These are phyloP conservation scores for Barnettozyma vustinii DNA, from an alignment of 805 yeast species.

Conservation along the genomic window DNA sequence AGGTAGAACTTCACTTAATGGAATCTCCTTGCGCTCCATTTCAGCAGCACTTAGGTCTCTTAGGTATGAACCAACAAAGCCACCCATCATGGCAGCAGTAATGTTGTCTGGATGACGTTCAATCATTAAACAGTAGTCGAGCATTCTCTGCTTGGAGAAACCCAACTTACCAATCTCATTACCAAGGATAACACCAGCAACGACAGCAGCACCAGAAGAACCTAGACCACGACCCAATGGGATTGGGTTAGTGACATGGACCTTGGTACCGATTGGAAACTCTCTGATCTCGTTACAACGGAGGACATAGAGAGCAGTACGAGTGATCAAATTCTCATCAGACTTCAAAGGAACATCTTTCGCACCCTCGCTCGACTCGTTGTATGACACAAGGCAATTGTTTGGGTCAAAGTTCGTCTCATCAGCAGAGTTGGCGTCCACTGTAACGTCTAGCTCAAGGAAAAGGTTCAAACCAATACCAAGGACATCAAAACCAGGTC, in stretches of 20 bases:
- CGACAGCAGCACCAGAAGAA: constrained; percentile 97
- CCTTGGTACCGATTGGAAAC: constrained; percentile 80
- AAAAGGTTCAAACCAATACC: constrained; percentile 83
- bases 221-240: constrained; percentile 97
- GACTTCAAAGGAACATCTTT: constrained; percentile 72
- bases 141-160: constrained; percentile 71
- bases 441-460: constrained; percentile 61
- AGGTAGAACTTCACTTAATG: constrained; percentile 79
- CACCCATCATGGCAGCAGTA: constrained; percentile 99
- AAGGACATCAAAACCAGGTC: constrained; percentile 96
- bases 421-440: constrained; percentile 45
- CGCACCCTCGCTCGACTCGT: constrained; percentile 70
- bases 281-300: constrained; percentile 71
- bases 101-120: constrained; percentile 98
- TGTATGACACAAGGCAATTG: constrained; percentile 66
- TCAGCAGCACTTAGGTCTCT: constrained; percentile 74
- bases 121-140: constrained; percentile 93
- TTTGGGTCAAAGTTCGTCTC: constrained; percentile 55
- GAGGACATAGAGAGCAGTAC: constrained; percentile 87
- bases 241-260: constrained; percentile 83
- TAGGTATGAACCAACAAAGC: constrained; percentile 92
- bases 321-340: constrained; percentile 80
- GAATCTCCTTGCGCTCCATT: constrained; percentile 70
- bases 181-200: constrained; percentile 90
- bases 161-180: constrained; percentile 74